Base-by-base conservation (phyloP, 441 rosid species). In the Syzygium malaccense region DNA sequence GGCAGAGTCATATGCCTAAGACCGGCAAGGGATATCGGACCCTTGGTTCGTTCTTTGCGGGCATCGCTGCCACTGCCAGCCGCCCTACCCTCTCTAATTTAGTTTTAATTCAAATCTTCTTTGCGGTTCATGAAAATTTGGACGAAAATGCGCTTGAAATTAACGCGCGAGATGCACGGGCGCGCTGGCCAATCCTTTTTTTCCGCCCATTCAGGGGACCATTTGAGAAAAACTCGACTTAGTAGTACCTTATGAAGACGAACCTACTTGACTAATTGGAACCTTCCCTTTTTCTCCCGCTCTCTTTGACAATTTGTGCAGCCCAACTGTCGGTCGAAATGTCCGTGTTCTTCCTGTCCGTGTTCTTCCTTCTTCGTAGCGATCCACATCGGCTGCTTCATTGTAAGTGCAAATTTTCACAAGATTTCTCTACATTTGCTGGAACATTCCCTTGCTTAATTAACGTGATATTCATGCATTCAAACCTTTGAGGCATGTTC, bases 61-160 rank as follows among this genome's bases (percentile, higher is more conserved):
- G 32, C 32, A 4, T 12, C 0, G 66, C 66, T 7, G 6, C 4
- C 3, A 15, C 32, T 26, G 32, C 30, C 3, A 3, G 1, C n/a
- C 13, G 32, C 18, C 32, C 32, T 28, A 5, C 8, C 1, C 66
- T 60, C 2, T 1, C 1, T 60, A 30, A 26, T 11, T 11, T 14
- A 10, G 64, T 26, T 28, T 60, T 0, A 28, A 60, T 13, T 7
- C n/a, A 12, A 5, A 60, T 3, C 28, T 60, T 18, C 14, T 33
- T 33, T 19, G 48, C 4, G 33, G 14, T 71, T 71, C 0, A 25
- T 4, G 4, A 71, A 56, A 68, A 17, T 71, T 37, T 11, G 17
- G 49, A 33, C 4, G 8, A 37, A 19, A 33, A 12, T 4, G 8
- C 80, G 45, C 49, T 19, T 19, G 6, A 23, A 11, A 37, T 71